Conservation (phyloP, 2,329 filamentous ascomycete genomes). For the Cladophialophora immunda region DNA sequence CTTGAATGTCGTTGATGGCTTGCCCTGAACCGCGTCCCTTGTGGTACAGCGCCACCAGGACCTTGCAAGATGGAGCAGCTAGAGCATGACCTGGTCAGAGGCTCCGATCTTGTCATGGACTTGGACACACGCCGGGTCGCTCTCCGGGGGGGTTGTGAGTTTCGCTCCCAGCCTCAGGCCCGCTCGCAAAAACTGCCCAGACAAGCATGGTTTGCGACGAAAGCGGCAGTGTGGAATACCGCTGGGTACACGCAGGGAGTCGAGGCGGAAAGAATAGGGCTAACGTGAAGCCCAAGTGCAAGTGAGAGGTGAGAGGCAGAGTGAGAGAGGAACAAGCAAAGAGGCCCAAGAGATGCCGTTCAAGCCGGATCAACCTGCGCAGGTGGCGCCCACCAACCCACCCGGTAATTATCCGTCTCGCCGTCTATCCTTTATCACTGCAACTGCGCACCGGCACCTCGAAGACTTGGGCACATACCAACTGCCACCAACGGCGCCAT, state of each 20-base stretch:
- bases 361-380: slow-evolving; percentile 9
- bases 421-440: not conserved
- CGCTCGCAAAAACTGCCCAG: not conserved
- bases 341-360: slow-evolving; percentile 4
- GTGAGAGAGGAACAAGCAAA: not conserved
- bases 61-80: not conserved
- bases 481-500: no score
- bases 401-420: slow-evolving; percentile 12
- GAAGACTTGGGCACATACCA: no score
- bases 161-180: not conserved
- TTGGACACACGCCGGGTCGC: not conserved
- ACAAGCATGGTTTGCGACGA: not conserved
- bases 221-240: not conserved
- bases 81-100: not conserved
- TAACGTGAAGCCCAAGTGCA: not conserved
- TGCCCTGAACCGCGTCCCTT: not conserved
- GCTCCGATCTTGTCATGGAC: not conserved
- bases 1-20: not conserved
- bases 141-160: not conserved
- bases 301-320: not conserved
- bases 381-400: slow-evolving; percentile 3
- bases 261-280: not conserved
- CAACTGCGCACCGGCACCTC: not conserved
- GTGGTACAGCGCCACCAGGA: not conserved
- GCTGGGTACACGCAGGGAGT: not conserved